Evolutionary conservation across 2,329 filamentous ascomycete genomes (phyloP).

Genomic region (Graphilbum sp.): DNA sequence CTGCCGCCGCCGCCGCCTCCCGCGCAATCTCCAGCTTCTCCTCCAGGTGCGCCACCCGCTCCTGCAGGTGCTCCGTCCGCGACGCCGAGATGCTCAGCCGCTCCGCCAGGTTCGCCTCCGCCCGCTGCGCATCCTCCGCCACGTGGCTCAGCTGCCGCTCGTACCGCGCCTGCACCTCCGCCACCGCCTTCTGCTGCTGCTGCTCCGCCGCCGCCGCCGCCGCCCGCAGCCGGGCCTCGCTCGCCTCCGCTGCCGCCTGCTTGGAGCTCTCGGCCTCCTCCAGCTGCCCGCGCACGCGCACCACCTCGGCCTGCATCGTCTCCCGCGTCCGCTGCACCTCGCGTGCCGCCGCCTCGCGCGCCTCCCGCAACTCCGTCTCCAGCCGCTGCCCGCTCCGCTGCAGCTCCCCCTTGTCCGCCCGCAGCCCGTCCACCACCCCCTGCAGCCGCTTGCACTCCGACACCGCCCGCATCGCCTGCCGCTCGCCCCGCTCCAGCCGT

Average conservation of each 20-base stretch:
- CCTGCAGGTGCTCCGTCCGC: slow-evolving; percentile 72
- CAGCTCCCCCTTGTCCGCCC: slow-evolving; percentile 54
- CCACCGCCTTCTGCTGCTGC: slow-evolving; percentile 52
- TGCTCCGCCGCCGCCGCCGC: slow-evolving; percentile 12
- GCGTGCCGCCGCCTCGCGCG: slow-evolving; percentile 58
- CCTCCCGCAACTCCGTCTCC: slow-evolving; percentile 72
- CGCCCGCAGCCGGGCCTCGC: slow-evolving; percentile 43
- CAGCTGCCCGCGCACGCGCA: slow-evolving; percentile 62
- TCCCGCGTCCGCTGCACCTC: slow-evolving; percentile 71
- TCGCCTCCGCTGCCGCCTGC: slow-evolving; percentile 49
- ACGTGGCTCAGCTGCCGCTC: slow-evolving; percentile 57
- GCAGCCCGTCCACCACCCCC: slow-evolving; percentile 34
- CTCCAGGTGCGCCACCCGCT: slow-evolving; percentile 64
- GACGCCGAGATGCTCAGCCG: slow-evolving; percentile 68
- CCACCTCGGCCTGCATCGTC: slow-evolving; percentile 66
- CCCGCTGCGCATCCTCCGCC: slow-evolving; percentile 65
- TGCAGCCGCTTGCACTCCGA: slow-evolving; percentile 47
- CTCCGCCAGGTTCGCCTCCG: slow-evolving; percentile 66
- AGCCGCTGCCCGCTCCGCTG: slow-evolving; percentile 52
- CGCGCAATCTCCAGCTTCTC: slow-evolving; percentile 28
- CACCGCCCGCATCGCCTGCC: slow-evolving; percentile 47
- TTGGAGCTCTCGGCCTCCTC: slow-evolving; percentile 64
- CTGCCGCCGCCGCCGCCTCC: not conserved
- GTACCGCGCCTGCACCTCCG: slow-evolving; percentile 61
- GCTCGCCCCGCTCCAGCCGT: slow-evolving; percentile 46